A percentile compares a stretch with the other conserved stretches of the same genome.
phyloP scores from a whole-genome alignment of 768 basidiomycete genomes.

The Pisolithus microcarpus region DNA sequence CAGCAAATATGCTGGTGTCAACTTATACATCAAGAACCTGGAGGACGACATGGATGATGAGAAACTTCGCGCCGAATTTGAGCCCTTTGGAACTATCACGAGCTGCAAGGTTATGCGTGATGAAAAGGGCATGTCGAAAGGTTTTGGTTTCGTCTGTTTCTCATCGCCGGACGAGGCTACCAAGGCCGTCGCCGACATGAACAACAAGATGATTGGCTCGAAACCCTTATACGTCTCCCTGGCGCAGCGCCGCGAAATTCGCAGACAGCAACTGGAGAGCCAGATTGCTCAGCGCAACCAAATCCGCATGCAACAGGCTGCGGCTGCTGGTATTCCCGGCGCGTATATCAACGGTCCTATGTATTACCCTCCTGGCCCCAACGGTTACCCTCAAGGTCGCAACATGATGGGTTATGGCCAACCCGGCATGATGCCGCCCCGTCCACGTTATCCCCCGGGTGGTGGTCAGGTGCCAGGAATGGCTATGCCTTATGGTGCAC shows the following conservation, averaged over 20 bases:
- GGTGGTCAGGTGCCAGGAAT: slow-evolving; percentile 63
- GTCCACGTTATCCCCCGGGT: slow-evolving; percentile 71
- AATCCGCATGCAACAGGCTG: slow-evolving; percentile 93
- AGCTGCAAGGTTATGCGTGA: slow-evolving; percentile 99
- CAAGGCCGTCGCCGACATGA: slow-evolving; percentile 99
- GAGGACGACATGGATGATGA: slow-evolving; percentile 98
- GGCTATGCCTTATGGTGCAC: slow-evolving; percentile 69
- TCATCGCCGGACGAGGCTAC: slow-evolving; percentile 97
- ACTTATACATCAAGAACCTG: slow-evolving; percentile 99
- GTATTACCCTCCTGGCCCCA: slow-evolving; percentile 73
- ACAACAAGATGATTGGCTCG: slow-evolving; percentile 99
- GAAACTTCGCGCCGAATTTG: slow-evolving; percentile 92
- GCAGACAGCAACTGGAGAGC: slow-evolving; percentile 96
- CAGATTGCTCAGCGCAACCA: slow-evolving; percentile 97
- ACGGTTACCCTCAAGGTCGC: slow-evolving; percentile 61
- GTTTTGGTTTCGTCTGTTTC: slow-evolving; percentile 99
- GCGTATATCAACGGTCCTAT: slow-evolving; percentile 41
- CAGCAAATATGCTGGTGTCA: slow-evolving; percentile 98
- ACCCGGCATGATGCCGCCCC: slow-evolving; percentile 82
- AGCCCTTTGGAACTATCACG: slow-evolving; percentile 94
- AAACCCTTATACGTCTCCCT: slow-evolving; percentile 99
- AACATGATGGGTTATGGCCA: slow-evolving; percentile 76
- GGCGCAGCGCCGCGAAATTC: slow-evolving; percentile 96
- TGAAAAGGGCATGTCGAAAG: slow-evolving; percentile 87
- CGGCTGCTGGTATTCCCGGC: slow-evolving; percentile 73